Evolutionary conservation across 441 rosid genomes (phyloP).

Genomic region (Pelargonium myrrhifolium): DNA sequence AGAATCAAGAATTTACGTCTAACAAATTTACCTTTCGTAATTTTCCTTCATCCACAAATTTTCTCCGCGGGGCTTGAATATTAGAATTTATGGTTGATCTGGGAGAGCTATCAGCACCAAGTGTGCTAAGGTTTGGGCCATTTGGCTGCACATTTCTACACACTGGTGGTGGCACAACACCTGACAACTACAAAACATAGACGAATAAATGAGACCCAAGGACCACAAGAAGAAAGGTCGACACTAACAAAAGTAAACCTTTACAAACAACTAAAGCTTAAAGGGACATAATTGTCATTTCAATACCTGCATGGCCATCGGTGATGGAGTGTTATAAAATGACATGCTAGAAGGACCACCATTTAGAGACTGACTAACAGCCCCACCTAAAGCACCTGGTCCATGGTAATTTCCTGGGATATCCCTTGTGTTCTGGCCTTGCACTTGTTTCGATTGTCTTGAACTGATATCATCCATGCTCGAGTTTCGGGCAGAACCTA

Average conservation of each 20-base stretch:
- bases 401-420: slow-evolving; percentile 27
- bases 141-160: slow-evolving; percentile 30
- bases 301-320: slow-evolving; percentile 36
- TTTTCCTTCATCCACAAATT: slow-evolving; percentile 31
- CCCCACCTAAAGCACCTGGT: slow-evolving; percentile 23
- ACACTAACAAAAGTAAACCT: background rate
- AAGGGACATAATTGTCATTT: background rate
- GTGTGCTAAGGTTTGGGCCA: slow-evolving; percentile 18
- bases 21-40: slow-evolving; percentile 31
- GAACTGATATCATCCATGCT: slow-evolving; percentile 24
- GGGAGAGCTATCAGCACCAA: slow-evolving; percentile 28
- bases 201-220: slow-evolving; percentile 13
- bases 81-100: slow-evolving; percentile 21
- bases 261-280: background rate
- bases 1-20: background rate
- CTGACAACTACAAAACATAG: slow-evolving; percentile 32
- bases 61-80: slow-evolving; percentile 30
- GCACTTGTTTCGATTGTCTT: slow-evolving; percentile 28
- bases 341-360: slow-evolving; percentile 31
- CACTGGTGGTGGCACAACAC: slow-evolving; percentile 35
- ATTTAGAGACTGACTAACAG: slow-evolving; percentile 26
- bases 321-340: slow-evolving; percentile 43
- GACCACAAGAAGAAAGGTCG: slow-evolving; percentile 12
- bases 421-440: slow-evolving; percentile 26
- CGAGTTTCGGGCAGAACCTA: slow-evolving; percentile 22